Evolutionary conservation across 2,329 filamentous ascomycete genomes (phyloP), one percentile per base, ranked within the genome.

Genomic region (Epichloe sp.): DNA sequence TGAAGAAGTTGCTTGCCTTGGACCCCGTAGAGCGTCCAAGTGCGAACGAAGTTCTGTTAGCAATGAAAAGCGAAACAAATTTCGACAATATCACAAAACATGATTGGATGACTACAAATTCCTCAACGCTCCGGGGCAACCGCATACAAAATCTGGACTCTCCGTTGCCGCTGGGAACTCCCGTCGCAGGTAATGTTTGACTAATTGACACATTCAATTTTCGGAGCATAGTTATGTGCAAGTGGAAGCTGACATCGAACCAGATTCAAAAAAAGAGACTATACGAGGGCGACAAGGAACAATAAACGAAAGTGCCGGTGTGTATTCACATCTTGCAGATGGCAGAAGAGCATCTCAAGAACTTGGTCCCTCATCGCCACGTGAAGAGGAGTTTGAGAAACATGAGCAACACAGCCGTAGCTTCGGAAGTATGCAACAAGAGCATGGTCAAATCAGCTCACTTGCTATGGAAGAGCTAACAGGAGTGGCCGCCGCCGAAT

Each of bases 41-140:
- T 44, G 90, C 93, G 1, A 86, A 82, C 44, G 90, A 97, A 52
- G 91, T 98, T 1, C 67, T 97, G 40, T 75, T 76, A 10, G 86
- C 81, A 2, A 87, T 95, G 66, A 83, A 85, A 58, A 82, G 78
- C 38, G 83, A 86, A 70, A 79, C 67, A 57, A 69, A 64, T 43
- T 62, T 75, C 46, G 72, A 77, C 40, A 67, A 68, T 11, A 58
- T 72, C 19, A 62, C 67, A 47, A 67, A 66, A 46, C 59, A 62
- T 26, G 62, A 67, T 21, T 60, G 62, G 41, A 47, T 53, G 37
- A 49, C 66, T 3, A 68, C 64, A 31, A 65, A 73, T 36, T 56
- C 66, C 4, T 57, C 72, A 2, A 68, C 68, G 1, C 55, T 78
- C 4, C 64, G 68, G 3, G 65, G 68, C 19, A 72, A 67, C 38